These are phyloP conservation scores for Apium graveolens DNA, from an alignment of 129 eudicot genomes.

Conservation along the genomic window DNA sequence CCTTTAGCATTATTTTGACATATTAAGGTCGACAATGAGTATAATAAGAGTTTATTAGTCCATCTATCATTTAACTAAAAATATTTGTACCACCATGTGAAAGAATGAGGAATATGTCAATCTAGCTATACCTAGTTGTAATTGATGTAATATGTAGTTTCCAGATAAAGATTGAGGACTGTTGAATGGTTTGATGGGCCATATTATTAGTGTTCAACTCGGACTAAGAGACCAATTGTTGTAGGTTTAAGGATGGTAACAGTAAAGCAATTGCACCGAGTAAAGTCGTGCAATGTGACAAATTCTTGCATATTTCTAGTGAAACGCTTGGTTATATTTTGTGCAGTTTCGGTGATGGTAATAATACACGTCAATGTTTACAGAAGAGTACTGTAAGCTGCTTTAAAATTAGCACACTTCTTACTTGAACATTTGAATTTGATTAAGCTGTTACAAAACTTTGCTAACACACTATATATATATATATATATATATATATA, in stretches of 20 bases:
- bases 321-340: neutral
- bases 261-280: neutral
- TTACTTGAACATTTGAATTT: neutral
- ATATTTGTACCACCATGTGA: neutral
- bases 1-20: neutral
- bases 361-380: neutral
- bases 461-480: neutral
- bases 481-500: too few species aligned
- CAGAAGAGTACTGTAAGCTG: neutral
- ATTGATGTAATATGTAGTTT: neutral
- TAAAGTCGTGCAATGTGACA: slow-evolving; percentile 3
- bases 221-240: neutral
- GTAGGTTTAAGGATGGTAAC: neutral
- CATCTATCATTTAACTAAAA: neutral
- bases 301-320: neutral
- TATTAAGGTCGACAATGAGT: neutral
- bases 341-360: neutral
- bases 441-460: neutral
- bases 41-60: neutral
- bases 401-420: neutral
- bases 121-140: neutral
- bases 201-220: neutral
- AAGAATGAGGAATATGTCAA: neutral
- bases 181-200: neutral
- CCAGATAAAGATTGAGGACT: neutral